Evolutionary conservation across 2,329 filamentous ascomycete genomes (phyloP).

Genomic region (Colletotrichum zoysiae): DNA sequence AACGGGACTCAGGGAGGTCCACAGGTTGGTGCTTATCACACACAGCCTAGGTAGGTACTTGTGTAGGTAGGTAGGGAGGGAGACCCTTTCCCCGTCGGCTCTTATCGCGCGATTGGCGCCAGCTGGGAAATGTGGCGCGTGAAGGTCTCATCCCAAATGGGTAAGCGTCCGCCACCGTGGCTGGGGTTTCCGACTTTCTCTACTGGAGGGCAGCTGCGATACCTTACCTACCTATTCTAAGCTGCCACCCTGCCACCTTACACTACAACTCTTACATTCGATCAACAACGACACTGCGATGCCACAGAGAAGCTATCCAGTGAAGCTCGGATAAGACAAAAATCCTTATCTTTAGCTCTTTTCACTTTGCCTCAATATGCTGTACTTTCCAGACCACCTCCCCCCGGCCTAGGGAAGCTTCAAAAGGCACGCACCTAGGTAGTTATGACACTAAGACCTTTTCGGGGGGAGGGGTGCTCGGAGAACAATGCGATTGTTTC

Average conservation of each 20-base stretch:
- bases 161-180: constrained; percentile 32
- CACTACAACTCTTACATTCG: not conserved
- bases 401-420: not conserved
- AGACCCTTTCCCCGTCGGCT: constrained; percentile 7
- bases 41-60: constrained; percentile 9
- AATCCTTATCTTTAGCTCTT: not conserved
- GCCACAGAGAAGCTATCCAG: not conserved
- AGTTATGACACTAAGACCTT: not conserved
- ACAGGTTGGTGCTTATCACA: constrained; percentile 31
- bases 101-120: constrained; percentile 40
- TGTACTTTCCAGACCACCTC: not conserved
- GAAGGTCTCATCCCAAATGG: not conserved
- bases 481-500: not conserved
- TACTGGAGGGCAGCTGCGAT: not conserved
- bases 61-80: no score
- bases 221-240: not conserved
- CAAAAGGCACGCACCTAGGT: not conserved
- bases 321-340: not conserved
- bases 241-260: not conserved
- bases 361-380: not conserved
- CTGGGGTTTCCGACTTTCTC: constrained; percentile 30
- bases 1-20: constrained; percentile 6
- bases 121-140: constrained; percentile 29
- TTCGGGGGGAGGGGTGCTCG: not conserved
- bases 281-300: not conserved